Evolutionary conservation across 805 yeast species (phyloP).

Genomic region (Wickerhamiella alocasiicola): DNA sequence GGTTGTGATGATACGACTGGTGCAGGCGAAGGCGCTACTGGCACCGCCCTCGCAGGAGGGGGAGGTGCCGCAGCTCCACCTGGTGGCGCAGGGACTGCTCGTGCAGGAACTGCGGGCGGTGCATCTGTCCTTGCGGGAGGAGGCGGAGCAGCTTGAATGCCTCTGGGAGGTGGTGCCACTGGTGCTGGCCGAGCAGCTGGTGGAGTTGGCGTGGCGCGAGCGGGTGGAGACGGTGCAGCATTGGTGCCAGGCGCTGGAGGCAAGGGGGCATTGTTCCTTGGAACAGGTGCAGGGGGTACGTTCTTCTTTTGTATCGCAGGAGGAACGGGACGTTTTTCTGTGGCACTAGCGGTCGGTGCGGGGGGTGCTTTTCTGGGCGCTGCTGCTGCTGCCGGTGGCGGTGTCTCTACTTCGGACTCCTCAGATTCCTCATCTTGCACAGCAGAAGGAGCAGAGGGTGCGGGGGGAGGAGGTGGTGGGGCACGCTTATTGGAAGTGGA

Average conservation of each 20-base stretch:
- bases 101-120: constrained; percentile 3
- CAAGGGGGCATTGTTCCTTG: neutral
- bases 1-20: constrained; percentile 12
- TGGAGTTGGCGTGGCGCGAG: neutral
- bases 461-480: constrained; percentile 32
- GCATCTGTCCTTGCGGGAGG: neutral
- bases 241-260: neutral
- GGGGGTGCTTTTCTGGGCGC: constrained; percentile 25
- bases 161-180: constrained; percentile 1
- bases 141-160: constrained; percentile 4
- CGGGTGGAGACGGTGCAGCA: too few species aligned
- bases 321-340: constrained; percentile 6
- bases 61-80: neutral
- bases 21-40: constrained; percentile 7
- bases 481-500: constrained; percentile 16
- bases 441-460: constrained; percentile 15
- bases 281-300: constrained; percentile 4
- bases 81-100: neutral
- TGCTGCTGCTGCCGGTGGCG: constrained; percentile 3
- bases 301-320: neutral
- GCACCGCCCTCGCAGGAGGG: constrained; percentile 9
- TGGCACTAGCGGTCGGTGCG: constrained; percentile 28
- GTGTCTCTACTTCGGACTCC: neutral
- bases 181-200: neutral
- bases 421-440: neutral